Base-by-base conservation (phyloP, 768 basidiomycete species). In the Amanita rubescens region DNA sequence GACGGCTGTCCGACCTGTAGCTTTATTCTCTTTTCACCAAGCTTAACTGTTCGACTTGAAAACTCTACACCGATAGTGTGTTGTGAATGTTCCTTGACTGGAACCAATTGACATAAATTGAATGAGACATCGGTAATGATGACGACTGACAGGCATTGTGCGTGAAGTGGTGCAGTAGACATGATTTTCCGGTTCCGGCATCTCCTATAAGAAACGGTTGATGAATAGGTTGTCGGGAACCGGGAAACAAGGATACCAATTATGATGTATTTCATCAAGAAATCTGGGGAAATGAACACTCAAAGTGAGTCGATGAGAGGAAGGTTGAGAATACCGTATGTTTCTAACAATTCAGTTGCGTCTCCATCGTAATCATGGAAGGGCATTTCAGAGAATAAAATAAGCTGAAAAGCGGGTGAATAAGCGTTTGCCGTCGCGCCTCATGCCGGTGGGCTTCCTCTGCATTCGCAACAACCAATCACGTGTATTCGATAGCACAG, bases 11-110 rank as follows among this genome's bases (percentile, higher is more conserved):
- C 58, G 43, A 93, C 94, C 82, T 97, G 95, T 35, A 97, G 78
- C 69, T 96, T 97, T 59, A 96, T 92, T 59, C 87, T 81, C 71
- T 93, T 91, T 75, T 96, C 94, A 49, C 90, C 94, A 20, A 98
- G 77, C 62, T 87, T 87, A 55, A 99, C 82, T 0, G 93, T 94
- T 60, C 94, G 77, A 65, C 93, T 95, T 15, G 93, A 93, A 66
- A 99, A 98, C 65, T 98, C 96, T 25, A 99, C 96, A 9, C 95
- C 96, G 55, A 99, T 98, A 12, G 96, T 98, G 68, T 98, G 96
- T 71, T 94, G 90, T 5, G 93, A 93, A 69, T 95, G 88, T 60
- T 91, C 87, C 71, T 94, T 95, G 78, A 94, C 94, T 96, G 62
- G n/a, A 56, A 56, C 19, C 45, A 57, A 55, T 27, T 54, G 20